Evolutionary conservation across 805 yeast species (phyloP).

Genomic region (Candida xiaguanensis): DNA sequence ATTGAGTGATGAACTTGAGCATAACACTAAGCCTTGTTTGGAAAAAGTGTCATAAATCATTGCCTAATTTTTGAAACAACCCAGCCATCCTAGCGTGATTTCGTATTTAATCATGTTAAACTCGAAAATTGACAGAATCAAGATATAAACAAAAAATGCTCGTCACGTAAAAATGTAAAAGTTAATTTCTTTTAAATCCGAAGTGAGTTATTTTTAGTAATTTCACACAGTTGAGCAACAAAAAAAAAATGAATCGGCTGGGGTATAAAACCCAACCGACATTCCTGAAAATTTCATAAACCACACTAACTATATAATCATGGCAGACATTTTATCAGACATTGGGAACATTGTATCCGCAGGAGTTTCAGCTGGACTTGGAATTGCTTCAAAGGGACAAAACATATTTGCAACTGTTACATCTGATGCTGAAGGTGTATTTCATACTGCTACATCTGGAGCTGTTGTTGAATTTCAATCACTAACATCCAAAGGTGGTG

Average conservation of each 20-base stretch:
- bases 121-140: no score
- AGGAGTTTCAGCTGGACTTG: constrained; percentile 4
- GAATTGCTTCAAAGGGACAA: constrained; percentile 3
- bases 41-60: no score
- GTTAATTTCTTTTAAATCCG: constrained; percentile 1
- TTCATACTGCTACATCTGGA: constrained; percentile 4
- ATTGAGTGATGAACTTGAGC: no score
- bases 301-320: background rate
- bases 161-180: background rate
- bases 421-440: constrained; percentile 5
- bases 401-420: constrained; percentile 5
- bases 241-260: background rate
- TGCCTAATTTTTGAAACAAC: no score
- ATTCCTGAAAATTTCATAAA: background rate
- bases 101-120: no score
- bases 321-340: constrained; percentile 6
- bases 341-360: background rate
- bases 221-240: no score
- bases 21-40: no score
- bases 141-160: background rate
- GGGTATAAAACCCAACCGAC: background rate
- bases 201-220: constrained; percentile 1
- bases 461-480: constrained; percentile 6
- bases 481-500: constrained; percentile 5
- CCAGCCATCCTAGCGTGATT: no score